phyloP scores from a whole-genome alignment of 2,329 filamentous ascomycete genomes.

The Orbilia javanica region DNA sequence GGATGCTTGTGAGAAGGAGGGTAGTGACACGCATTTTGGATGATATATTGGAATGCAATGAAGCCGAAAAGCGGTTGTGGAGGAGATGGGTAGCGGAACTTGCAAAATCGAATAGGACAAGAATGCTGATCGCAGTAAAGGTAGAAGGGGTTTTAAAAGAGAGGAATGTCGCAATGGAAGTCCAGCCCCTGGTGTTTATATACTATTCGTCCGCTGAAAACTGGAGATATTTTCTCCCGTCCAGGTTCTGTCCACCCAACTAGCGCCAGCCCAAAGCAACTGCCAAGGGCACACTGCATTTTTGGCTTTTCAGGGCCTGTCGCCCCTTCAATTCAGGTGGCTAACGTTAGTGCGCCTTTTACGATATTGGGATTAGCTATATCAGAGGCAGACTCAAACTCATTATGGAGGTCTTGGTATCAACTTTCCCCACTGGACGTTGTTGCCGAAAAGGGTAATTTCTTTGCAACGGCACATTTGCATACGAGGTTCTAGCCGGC shows the following conservation, averaged over 20 bases:
- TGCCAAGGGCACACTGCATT: conserved; percentile 43
- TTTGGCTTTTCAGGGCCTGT: conserved; percentile 28
- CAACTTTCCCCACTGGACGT: conserved; percentile 2
- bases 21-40: conserved; percentile 22
- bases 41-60: not conserved
- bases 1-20: conserved; percentile 22
- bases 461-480: conserved; percentile 2
- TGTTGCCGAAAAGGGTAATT: conserved; percentile 33
- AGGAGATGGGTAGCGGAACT: not conserved
- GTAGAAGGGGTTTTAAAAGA: not conserved
- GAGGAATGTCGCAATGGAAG: not conserved
- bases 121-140: not conserved
- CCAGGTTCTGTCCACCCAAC: not conserved
- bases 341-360: conserved; percentile 35
- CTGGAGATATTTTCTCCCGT: conserved; percentile 7
- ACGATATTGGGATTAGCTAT: conserved; percentile 39
- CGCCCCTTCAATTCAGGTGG: conserved; percentile 35
- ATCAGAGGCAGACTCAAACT: not conserved
- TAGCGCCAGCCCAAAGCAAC: not conserved
- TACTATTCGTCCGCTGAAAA: conserved; percentile 5
- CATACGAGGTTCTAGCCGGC: conserved; percentile 2
- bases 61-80: not conserved
- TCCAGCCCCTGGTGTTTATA: conserved; percentile 36
- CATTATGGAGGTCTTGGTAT: not conserved
- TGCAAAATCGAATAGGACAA: not conserved